Evolutionary conservation across 345 rosid genomes (phyloP).

Genomic region (Eucalyptus regnans): DNA sequence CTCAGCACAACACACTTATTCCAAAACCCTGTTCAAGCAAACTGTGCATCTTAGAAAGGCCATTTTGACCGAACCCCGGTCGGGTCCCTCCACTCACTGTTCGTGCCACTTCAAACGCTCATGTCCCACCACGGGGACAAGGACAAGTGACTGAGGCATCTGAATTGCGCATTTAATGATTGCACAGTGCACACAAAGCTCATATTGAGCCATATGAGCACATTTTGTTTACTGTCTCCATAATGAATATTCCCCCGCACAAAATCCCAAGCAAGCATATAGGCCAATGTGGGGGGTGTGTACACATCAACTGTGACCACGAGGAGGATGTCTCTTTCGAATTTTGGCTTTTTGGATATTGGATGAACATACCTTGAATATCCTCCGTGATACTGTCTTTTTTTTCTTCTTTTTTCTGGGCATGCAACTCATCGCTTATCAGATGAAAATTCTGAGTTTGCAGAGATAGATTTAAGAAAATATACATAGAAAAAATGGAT

Average conservation of each 20-base stretch:
- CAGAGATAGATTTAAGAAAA: background rate
- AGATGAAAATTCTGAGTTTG: background rate
- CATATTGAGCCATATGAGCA: background rate
- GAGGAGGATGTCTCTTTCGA: background rate
- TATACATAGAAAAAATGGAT: background rate
- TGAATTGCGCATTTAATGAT: background rate
- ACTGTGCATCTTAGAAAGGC: background rate
- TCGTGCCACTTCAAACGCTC: background rate
- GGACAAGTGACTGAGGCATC: background rate
- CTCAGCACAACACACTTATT: background rate
- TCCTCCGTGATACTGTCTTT: background rate
- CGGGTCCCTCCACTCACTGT: background rate
- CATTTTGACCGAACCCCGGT: background rate
- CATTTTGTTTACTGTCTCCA: background rate
- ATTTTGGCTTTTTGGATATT: background rate
- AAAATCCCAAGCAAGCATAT: background rate
- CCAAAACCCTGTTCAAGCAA: background rate
- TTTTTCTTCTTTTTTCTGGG: background rate
- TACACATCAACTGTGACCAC: background rate
- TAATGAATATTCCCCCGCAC: background rate
- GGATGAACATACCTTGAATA: background rate
- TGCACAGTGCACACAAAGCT: background rate
- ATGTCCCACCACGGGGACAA: background rate
- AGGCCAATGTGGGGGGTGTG: background rate
- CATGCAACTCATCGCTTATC: background rate